Evolutionary conservation across 192 early-diverging fungal genomes (phyloP), one percentile per base, ranked within the genome.

Genomic region (Endogone sp.): DNA sequence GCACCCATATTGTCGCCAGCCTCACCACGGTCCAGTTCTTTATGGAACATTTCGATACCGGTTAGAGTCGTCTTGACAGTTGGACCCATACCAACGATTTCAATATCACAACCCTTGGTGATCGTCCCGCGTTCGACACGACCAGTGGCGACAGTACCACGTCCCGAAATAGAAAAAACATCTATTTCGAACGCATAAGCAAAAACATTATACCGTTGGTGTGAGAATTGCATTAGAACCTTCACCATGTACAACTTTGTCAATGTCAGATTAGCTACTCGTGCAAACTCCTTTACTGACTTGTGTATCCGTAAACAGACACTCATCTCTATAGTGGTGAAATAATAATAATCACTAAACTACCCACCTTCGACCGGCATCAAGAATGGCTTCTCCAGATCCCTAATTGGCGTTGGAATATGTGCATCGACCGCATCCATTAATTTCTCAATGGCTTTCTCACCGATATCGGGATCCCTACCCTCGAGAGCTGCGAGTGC

Each of bases 41-140:
- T 98, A 88, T 96, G 96, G 94, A 97, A 97, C 95, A 98, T 98
- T 79, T 99, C 97, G 68, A 99, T 90, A 69, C 96, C 94, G n/a
- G 94, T 99, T 65, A 98, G 82, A 21, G 87, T 96, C 66, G 96
- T 97, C 89, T 96, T 96, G 71, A 89, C 80, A 62, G 89, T 91
- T 24, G 86, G 81, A 22, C 95, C 95, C 75, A 89, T 94, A 64
- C 97, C 97, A 68, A 99, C 91, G 79, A 99, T 89, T 84, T 99
- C 97, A 64, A 99, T 88, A 85, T 98, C 95, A 71, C 87, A 83
- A 75, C 96, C 96, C 89, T 97, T 98, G 66, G 80, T 87, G 73
- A 95, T 90, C 67, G 88, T 82, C 60, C 97, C 97, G 77, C 96
- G 90, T 81, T 97, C 95, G 49, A 98, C 94, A 76, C 95, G 88